Evolutionary conservation across 495 filamentous ascomycete genomes (phyloP), one percentile per base, ranked within the genome.

Genomic region (Aspergillus bertholletiae): DNA sequence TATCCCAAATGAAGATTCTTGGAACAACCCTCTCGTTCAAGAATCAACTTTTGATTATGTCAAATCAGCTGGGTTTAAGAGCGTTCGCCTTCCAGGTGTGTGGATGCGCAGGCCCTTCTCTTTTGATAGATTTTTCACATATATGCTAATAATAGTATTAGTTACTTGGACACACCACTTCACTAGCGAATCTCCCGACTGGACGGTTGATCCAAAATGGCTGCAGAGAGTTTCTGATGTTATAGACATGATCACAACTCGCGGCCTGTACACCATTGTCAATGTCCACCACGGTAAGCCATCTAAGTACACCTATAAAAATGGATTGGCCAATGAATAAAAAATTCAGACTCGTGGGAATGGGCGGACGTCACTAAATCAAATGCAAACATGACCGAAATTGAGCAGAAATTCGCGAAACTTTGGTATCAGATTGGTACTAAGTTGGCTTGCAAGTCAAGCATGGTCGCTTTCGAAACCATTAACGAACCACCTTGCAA

Each of bases 121-220:
- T 26, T 18, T 35, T 13, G 41, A 17, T n/a, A 23, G n/a, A n/a
- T 20, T 2, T 51, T 28, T 1, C 20, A n/a, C 18, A 6, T 20
- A 11, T 1, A 7, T 41, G 15, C 55, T 60, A 53, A 67, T 34
- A 35, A 13, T 50, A 44, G 22, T 43, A 15, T 15, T 55, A 74
- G 81, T 86, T 13, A 86, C 83, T 0, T 86, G 78, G 68, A 73
- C 80, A 3, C 69, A 83, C 43, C 81, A 87, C 55, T 84, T 83
- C 61, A 72, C 70, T 7, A 62, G 63, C 12, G 61, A 62, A 13
- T 78, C 79, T 0, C 81, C 81, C 0, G 70, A 73, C 50, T 86
- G 79, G 73, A 76, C 63, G 7, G 77, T 85, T 35, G 74, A 84
- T 48, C 57, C 74, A 30, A 59, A 62, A 0, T 86, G 80, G 81